phyloP scores from a whole-genome alignment of 257 asterid species.

The Phtheirospermum japonicum region DNA sequence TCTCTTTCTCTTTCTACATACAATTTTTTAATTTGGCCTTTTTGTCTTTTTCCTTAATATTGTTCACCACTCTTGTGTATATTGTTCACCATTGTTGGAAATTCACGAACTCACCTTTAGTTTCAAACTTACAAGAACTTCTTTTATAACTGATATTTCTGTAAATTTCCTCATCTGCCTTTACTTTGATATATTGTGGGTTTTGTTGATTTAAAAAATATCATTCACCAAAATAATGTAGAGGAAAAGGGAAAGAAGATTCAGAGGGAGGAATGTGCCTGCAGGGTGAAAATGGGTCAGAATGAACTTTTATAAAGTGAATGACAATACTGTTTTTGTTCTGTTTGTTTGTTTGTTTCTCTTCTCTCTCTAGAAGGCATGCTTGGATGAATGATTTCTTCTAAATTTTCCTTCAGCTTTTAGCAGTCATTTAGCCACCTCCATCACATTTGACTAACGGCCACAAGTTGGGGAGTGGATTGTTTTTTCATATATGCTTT shows the following conservation, averaged over 20 bases:
- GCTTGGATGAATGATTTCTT: not conserved
- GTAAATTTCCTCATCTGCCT: not conserved
- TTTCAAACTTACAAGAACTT: not conserved
- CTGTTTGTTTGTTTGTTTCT: no score
- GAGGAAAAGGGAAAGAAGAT: not conserved
- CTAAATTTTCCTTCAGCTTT: not conserved
- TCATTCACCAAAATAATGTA: not conserved
- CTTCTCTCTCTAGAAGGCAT: not conserved
- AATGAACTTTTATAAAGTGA: not conserved
- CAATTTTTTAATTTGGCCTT: slow-evolving; percentile 5
- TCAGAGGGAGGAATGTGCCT: not conserved
- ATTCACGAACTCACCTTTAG: no score
- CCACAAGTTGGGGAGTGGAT: no score
- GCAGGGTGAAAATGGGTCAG: not conserved
- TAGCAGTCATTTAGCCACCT: not conserved
- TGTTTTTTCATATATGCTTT: no score
- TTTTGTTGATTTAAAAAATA: not conserved
- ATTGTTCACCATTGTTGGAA: no score
- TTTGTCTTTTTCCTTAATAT: not conserved
- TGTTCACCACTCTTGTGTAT: not conserved
- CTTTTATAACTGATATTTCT: not conserved
- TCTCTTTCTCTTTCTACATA: not conserved
- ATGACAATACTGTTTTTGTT: not conserved
- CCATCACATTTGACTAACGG: no score
- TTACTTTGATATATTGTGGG: not conserved